These are phyloP conservation scores for Leptosphaerulina australis DNA, from an alignment of 2,329 filamentous ascomycete genomes.

Conservation along the genomic window DNA sequence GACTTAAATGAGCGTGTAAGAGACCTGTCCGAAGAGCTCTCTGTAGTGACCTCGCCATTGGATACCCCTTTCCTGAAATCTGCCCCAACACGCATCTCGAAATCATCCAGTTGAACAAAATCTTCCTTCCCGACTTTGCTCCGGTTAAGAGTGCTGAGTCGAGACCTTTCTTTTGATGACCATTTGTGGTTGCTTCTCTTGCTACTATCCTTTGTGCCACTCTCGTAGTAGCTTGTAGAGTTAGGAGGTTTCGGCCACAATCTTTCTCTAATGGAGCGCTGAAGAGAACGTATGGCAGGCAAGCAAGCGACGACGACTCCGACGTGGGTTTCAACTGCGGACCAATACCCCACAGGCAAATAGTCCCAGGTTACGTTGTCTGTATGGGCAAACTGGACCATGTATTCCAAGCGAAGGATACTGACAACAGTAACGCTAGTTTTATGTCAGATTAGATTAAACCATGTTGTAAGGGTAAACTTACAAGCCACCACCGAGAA, in stretches of 20 bases:
- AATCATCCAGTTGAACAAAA: no score
- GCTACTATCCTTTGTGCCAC: no score
- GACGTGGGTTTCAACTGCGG: constrained; percentile 34
- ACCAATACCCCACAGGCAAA: constrained; percentile 37
- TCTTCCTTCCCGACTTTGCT: no score
- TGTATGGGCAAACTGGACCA: constrained; percentile 53
- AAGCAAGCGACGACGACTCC: constrained; percentile 37
- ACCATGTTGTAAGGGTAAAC: constrained; percentile 11
- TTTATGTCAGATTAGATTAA: neutral
- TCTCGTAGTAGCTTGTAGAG: no score
- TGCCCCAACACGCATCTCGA: no score
- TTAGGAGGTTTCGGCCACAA: no score
- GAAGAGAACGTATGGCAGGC: constrained; percentile 30
- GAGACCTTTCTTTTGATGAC: no score
- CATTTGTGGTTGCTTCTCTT: no score
- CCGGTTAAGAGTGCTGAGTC: no score
- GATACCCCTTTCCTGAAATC: no score
- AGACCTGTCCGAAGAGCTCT: neutral
- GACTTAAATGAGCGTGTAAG: neutral
- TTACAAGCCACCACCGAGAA: constrained; percentile 49
- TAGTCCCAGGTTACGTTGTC: constrained; percentile 50
- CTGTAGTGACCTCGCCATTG: no score
- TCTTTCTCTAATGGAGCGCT: constrained; percentile 20
- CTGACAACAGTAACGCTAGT: constrained; percentile 54
- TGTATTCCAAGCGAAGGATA: constrained; percentile 51